phyloP scores from a whole-genome alignment of 2,329 filamentous ascomycete species.

The Aspergillus transmontanensis region DNA sequence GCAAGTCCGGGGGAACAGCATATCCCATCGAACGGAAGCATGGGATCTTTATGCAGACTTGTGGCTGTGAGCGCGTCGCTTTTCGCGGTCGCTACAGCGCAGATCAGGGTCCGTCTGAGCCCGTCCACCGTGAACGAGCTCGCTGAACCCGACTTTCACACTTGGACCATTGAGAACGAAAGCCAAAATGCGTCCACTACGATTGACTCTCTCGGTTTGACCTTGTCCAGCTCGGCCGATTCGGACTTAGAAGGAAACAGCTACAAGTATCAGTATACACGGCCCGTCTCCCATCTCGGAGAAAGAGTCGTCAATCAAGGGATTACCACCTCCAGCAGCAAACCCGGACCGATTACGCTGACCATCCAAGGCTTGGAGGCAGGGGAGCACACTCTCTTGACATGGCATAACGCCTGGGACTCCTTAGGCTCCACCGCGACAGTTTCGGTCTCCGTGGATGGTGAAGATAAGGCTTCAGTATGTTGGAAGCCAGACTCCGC shows the following conservation, averaged over 20 bases:
- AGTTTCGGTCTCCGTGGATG: slow-evolving; percentile 3
- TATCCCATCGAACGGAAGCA: neutral
- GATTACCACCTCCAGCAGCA: slow-evolving; percentile 4
- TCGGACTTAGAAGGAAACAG: slow-evolving; percentile 13
- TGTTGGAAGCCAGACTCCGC: neutral
- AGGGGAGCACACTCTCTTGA: slow-evolving; percentile 11
- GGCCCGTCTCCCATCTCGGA: slow-evolving; percentile 10
- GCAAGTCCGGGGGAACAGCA: neutral
- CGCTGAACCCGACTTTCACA: slow-evolving; percentile 9
- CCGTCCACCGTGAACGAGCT: slow-evolving; percentile 8
- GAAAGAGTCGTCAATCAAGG: slow-evolving; percentile 16
- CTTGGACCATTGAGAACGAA: slow-evolving; percentile 9
- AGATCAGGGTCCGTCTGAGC: slow-evolving; percentile 9
- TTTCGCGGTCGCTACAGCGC: neutral
- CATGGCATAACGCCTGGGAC: slow-evolving; percentile 16
- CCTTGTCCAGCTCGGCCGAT: slow-evolving; percentile 1
- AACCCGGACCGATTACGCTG: slow-evolving; percentile 8
- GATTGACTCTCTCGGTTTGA: neutral
- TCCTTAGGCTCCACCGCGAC: neutral
- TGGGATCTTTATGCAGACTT: neutral
- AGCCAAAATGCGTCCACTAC: slow-evolving; percentile 1
- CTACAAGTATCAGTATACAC: slow-evolving; percentile 15
- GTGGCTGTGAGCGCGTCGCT: neutral
- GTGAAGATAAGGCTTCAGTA: slow-evolving; percentile 7
- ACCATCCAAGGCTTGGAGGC: slow-evolving; percentile 1